phyloP scores from a whole-genome alignment of 441 rosid genomes.

The Pelargonium citronellum region DNA sequence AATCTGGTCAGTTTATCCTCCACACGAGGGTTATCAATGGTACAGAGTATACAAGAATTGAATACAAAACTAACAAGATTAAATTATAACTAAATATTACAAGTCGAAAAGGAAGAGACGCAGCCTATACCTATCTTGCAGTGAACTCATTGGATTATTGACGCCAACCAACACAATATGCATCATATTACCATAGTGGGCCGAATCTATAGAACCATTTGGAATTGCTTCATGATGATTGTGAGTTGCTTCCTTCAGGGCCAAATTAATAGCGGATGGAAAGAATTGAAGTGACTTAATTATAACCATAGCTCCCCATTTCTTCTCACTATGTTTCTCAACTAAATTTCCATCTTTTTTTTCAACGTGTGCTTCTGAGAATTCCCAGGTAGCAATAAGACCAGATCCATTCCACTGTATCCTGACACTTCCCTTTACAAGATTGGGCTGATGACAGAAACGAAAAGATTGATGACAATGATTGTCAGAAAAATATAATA shows the following conservation, averaged over 20 bases:
- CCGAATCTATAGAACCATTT: conserved; percentile 35
- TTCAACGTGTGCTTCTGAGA: conserved; percentile 80
- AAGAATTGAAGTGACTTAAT: conserved; percentile 85
- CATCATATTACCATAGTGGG: conserved; percentile 82
- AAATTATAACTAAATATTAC: no score
- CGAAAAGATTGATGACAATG: conserved; percentile 20
- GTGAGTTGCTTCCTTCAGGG: conserved; percentile 72
- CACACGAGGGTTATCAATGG: background rate
- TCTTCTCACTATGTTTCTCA: conserved; percentile 67
- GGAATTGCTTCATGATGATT: conserved; percentile 40
- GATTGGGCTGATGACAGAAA: conserved; percentile 68
- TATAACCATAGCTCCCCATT: conserved; percentile 98
- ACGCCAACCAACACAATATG: conserved; percentile 92
- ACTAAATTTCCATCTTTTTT: conserved; percentile 49
- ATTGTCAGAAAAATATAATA: conserved; percentile 11
- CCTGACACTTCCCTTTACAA: conserved; percentile 86
- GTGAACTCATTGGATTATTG: conserved; percentile 95
- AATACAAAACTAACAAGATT: background rate
- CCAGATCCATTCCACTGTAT: conserved; percentile 99
- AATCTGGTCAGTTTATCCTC: background rate
- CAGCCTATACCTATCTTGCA: conserved; percentile 81
- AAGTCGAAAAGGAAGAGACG: conserved; percentile 12
- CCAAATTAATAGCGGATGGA: conserved; percentile 64
- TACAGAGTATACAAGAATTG: background rate
- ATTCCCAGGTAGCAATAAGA: conserved; percentile 98